Conservation (phyloP, 164 flowering plant species). For the Nelumbo lutea region DNA sequence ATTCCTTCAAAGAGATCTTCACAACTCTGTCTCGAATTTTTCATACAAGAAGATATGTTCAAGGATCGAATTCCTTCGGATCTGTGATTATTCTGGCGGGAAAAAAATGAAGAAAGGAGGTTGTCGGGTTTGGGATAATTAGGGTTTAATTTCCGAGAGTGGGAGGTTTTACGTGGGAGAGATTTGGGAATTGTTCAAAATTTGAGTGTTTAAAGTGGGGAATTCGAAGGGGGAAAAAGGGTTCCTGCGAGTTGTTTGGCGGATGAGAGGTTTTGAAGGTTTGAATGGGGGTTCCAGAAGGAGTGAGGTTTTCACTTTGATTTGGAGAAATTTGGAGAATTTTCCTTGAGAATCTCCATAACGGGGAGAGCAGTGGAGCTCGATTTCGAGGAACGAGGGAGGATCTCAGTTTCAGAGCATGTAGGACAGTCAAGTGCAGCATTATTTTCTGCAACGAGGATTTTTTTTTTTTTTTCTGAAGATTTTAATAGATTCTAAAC, state of each 20-base stretch:
- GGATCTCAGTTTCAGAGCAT: too few relatives aligned
- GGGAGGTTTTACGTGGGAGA: background rate
- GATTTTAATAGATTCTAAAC: too few relatives aligned
- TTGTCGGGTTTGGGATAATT: too few relatives aligned
- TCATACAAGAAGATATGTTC: background rate
- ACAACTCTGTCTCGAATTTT: background rate
- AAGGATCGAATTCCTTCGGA: conserved; percentile 4
- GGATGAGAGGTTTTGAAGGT: background rate
- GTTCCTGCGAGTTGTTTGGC: background rate
- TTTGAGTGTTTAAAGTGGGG: background rate
- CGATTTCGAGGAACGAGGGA: background rate
- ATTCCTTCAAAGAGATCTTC: background rate
- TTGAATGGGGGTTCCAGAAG: background rate
- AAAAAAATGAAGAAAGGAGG: too few relatives aligned
- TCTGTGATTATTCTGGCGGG: too few relatives aligned
- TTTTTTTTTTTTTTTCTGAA: too few relatives aligned
- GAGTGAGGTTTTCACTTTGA: background rate
- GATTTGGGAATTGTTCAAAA: background rate
- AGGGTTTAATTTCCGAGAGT: background rate
- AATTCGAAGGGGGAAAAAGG: background rate
- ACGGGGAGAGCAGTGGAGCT: background rate
- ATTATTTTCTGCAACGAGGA: too few relatives aligned
- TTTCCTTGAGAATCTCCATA: background rate
- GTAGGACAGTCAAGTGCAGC: too few relatives aligned
- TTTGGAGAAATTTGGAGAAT: background rate